phyloP scores from a whole-genome alignment of 208 protist genomes.

The Crithidia mellificae region DNA sequence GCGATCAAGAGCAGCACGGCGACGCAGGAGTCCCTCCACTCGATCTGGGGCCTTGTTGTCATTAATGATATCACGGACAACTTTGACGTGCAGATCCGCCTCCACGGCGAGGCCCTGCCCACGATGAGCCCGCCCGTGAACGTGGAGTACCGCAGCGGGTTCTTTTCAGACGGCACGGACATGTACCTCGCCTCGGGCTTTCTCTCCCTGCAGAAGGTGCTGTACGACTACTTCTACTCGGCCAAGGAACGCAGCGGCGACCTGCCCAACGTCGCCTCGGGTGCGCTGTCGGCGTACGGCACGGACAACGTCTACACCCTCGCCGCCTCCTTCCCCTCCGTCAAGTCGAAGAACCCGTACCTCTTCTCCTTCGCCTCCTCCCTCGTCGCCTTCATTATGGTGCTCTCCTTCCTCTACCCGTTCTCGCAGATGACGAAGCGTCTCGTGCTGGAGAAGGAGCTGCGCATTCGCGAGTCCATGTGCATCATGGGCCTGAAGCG shows the following conservation, averaged over 20 bases:
- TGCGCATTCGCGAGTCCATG: constrained; percentile 81
- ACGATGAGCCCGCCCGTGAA: constrained; percentile 26
- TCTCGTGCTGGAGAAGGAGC: constrained; percentile 87
- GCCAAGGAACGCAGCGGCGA: no score
- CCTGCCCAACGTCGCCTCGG: constrained; percentile 30
- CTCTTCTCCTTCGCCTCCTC: constrained; percentile 47
- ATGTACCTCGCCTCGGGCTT: constrained; percentile 62
- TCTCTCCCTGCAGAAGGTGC: constrained; percentile 35
- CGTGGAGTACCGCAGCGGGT: constrained; percentile 40
- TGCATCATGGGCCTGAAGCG: constrained; percentile 87
- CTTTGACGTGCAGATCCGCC: constrained; percentile 52
- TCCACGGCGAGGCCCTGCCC: constrained; percentile 49
- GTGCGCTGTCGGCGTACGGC: constrained; percentile 38
- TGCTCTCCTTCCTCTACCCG: constrained; percentile 76
- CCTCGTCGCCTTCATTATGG: constrained; percentile 65
- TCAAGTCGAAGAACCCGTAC: constrained; percentile 38
- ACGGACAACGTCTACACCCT: constrained; percentile 29
- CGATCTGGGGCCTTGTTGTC: constrained; percentile 52
- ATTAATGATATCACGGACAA: constrained; percentile 28
- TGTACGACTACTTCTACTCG: constrained; percentile 48
- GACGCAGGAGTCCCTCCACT: constrained; percentile 40
- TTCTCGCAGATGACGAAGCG: constrained; percentile 75
- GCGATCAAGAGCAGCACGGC: constrained; percentile 19
- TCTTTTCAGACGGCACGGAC: constrained; percentile 33
- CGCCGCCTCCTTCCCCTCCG: constrained; percentile 32